Base-by-base conservation (phyloP, 2,329 filamentous ascomycete species). In the Nannizzia gypsea region DNA sequence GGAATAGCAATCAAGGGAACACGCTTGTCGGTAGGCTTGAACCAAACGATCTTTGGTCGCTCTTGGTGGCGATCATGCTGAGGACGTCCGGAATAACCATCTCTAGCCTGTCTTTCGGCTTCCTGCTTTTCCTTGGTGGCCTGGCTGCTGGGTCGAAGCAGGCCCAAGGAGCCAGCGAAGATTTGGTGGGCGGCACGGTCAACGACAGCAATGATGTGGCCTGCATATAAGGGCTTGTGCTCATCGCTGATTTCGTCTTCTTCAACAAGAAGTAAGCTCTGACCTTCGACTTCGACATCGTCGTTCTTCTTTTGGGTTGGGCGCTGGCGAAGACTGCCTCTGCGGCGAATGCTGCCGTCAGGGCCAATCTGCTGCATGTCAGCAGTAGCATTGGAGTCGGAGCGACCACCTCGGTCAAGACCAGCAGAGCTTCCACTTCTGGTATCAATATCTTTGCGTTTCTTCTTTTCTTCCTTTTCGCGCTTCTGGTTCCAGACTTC, bases 271-370 rank as follows among this genome's bases (percentile, higher is more conserved):
- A 99, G 85, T 61, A 99, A 81, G 72, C 92, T 97, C 75, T 99
- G 93, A 26, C 93, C 93, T 73, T 99, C 93, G 28, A 99, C 93
- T 74, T 99, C 93, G 26, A 99, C 93, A 72, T 99, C 93, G 66
- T 99, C 93, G 64, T 99, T 99, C 83, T 99, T 99, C 85, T 99
- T 99, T 76, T 99, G 93, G 0, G 92, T 97, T 6, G 93, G 93
- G 59, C 93, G 88, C 78, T 97, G 93, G 69, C 93, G 87, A 66
- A 99, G 83, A 81, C 92, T 97, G 66, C 93, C 93, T 70, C 93
- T 89, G 66, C 93, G 85, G 67, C 92, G 89, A 64, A 99, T 85
- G 62, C 91, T 89, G 68, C 91, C 90, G 68, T 96, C 92, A 59
- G 80, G 78, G 58, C 80, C 80, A 64, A 79, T 73, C 61, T 79